Evolutionary conservation across 2,329 filamentous ascomycete species (phyloP), one percentile per base, ranked within the genome.

Genomic region (Phialophora verrucosa): DNA sequence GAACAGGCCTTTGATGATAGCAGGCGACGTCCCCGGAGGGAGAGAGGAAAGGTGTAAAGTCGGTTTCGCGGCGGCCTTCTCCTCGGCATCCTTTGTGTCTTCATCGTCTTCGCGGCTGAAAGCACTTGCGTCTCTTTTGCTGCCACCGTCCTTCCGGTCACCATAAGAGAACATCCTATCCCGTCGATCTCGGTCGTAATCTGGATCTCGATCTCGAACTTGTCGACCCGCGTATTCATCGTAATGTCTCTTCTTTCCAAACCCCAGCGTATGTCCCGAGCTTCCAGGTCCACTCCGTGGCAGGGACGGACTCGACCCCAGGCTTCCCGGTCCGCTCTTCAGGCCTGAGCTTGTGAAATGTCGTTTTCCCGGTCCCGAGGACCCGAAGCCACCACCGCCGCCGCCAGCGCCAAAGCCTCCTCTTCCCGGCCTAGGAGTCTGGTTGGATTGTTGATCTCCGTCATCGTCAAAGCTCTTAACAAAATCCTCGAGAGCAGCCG

Each of bases 401-500:
- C 54, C 73, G 64, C 63, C 73, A 66, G 68, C 73, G 47, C 75
- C 75, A 66, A 70, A 75, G 65, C 73, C 74, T 70, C 74, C 78
- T 42, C 59, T 25, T 27, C 23, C 61, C 73, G 70, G 61, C 75
- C 74, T 23, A 69, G 62, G 27, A 70, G 31, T 72, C 68, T 29
- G 69, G 70, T 4, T 65, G 51, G 1, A 69, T 59, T 60, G 62
- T 59, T 67, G 71, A 27, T 54, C 27, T 27, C 73, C 75, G 68
- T 82, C 83, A 69, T 81, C 82, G 64, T 82, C 83, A 69, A 83
- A 85, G 23, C 82, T 92, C 78, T 94, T 94, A 64, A 95, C 87
- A 72, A 97, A 97, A 71, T 94, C 92, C 72, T 92, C 88, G 77
- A 93, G 91, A 0, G 93, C 92, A 27, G 92, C 92, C 25, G 91